A percentile compares a stretch with the other conserved stretches of the same genome.
These are phyloP conservation scores for Pseudopithomyces chartarum DNA, from an alignment of 2,329 filamentous ascomycete genomes.

Conservation along the genomic window DNA sequence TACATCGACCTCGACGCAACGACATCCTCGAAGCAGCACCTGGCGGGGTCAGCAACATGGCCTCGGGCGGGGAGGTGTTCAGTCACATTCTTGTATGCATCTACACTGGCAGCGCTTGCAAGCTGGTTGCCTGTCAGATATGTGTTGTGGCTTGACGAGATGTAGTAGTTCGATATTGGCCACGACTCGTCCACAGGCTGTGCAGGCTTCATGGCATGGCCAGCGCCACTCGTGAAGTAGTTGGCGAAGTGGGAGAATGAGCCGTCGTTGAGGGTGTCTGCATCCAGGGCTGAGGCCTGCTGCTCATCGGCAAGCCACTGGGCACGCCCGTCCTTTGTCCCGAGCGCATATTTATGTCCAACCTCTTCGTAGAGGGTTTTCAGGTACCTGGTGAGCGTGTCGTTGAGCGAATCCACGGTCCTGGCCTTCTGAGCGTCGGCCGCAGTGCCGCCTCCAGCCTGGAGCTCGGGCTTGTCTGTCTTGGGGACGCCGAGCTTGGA, in stretches of 20 bases:
- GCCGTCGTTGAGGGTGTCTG: constrained; percentile 32
- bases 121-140: constrained; percentile 89
- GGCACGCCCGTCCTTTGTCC: constrained; percentile 34
- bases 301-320: constrained; percentile 42
- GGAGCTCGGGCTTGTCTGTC: constrained; percentile 39
- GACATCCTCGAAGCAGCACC: constrained; percentile 76
- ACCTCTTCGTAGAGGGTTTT: constrained; percentile 35
- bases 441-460: constrained; percentile 45
- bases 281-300: constrained; percentile 25
- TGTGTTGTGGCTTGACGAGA: constrained; percentile 94
- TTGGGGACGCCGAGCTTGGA: constrained; percentile 39
- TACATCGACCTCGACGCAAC: constrained; percentile 93
- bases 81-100: constrained; percentile 76
- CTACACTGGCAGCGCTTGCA: constrained; percentile 74
- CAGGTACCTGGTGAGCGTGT: constrained; percentile 34
- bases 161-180: constrained; percentile 87
- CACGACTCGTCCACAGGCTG: constrained; percentile 62
- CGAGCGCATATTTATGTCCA: constrained; percentile 34
- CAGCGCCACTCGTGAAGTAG: constrained; percentile 54
- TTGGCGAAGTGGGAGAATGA: constrained; percentile 40
- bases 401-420: constrained; percentile 35
- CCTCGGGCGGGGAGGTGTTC: constrained; percentile 12
- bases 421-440: constrained; percentile 32
- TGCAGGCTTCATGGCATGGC: constrained; percentile 51
- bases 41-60: constrained; percentile 37